A percentile compares a stretch with the other conserved stretches of the same genome.
Evolutionary conservation across 2,329 filamentous ascomycete species (phyloP).

Genomic region (Sporothrix inflata): DNA sequence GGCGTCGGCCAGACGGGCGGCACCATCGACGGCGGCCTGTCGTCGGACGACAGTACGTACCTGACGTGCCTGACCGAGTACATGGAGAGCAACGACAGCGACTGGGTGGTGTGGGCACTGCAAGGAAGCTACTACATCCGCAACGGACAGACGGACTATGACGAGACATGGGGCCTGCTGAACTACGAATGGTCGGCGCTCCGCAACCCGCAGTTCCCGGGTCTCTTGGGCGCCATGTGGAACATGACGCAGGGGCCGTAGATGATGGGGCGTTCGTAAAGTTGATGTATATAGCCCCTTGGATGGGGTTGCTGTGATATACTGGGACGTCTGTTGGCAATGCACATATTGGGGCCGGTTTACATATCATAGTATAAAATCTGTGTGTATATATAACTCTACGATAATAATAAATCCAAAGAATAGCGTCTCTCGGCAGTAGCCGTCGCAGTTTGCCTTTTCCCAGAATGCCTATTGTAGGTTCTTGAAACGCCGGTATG

Average conservation of each 20-base stretch:
- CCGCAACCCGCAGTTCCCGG: constrained; percentile 45
- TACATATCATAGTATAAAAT: not conserved
- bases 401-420: not conserved
- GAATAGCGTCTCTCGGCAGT: not conserved
- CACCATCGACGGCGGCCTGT: constrained; percentile 44
- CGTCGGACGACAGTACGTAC: constrained; percentile 51
- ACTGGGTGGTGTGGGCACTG: constrained; percentile 63
- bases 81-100: constrained; percentile 58
- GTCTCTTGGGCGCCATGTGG: constrained; percentile 46
- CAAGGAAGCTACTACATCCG: constrained; percentile 63
- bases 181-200: constrained; percentile 45
- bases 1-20: constrained; percentile 56
- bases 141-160: constrained; percentile 52
- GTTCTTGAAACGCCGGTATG: not conserved
- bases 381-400: not conserved
- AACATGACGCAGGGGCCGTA: constrained; percentile 44
- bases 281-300: not conserved
- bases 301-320: not conserved
- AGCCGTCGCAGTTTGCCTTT: not conserved
- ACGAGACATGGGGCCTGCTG: constrained; percentile 56
- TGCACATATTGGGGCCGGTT: not conserved
- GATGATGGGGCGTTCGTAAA: not conserved
- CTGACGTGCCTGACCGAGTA: constrained; percentile 57
- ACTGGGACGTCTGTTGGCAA: not conserved
- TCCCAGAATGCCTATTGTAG: not conserved